Evolutionary conservation across 2,329 filamentous ascomycete species (phyloP), one percentile per base, ranked within the genome.

Genomic region (Colletotrichum sublineola): DNA sequence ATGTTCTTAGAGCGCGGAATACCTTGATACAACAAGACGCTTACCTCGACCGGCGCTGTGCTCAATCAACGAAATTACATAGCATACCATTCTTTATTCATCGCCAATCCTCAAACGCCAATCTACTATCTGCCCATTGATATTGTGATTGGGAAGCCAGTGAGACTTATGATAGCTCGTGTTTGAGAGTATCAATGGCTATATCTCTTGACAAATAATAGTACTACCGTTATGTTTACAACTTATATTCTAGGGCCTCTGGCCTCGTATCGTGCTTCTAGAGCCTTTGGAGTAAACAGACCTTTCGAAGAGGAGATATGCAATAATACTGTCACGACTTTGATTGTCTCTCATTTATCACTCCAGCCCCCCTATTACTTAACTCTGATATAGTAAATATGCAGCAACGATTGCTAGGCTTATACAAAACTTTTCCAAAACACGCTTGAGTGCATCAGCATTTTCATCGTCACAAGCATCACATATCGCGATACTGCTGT

Each of bases 371-470:
- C n/a, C 7, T 8, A 15, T 0, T 40, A 2, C 40, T 8, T 5
- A 12, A n/a, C 36, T 36, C 29, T 61, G n/a, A 15, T 40, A 40
- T 0, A 63, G 20, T 12, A 63, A 38, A 29, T 52, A 29, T 15
- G 24, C 14, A 8, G 63, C 31, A 29, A 67, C 6, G 38, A 31
- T 24, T 38, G 29, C 24, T 5, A 70, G 38, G 20, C 38, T 66
- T 5, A 9, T 48, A n/a, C 31, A 61, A 40, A 70, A 70, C 24
- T n/a, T 38, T n/a, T 67, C 55, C 8, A 70, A 67, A 15, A 55
- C 67, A 67, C 46, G 46, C 18, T 42, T 55, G 5, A 70, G 31
- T 61, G 38, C n/a, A 40, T 48, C 38, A 15, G 2, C 9, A 7
- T 24, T 55, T 42, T 48, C 31, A 7, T 70, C 46, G 15, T 67